A percentile compares a stretch with the other conserved stretches of the same genome.
phyloP scores from a whole-genome alignment of 345 rosid species.

The Hypericum perforatum region DNA sequence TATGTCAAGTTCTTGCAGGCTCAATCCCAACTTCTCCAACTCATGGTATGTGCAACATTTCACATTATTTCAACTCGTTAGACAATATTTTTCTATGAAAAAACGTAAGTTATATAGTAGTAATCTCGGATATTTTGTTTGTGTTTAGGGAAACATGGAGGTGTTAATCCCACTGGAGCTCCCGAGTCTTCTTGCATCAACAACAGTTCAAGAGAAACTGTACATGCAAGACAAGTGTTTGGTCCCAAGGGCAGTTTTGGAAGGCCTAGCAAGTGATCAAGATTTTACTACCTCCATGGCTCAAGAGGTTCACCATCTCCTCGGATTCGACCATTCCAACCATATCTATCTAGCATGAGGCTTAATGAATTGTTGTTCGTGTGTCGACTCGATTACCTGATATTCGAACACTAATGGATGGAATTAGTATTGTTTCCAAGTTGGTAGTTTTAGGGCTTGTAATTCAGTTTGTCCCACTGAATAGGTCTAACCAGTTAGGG shows the following conservation, averaged over 20 bases:
- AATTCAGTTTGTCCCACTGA: no score
- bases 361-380: no score
- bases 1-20: constrained; percentile 17
- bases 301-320: no score
- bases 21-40: constrained; percentile 6
- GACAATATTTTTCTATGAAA: no score
- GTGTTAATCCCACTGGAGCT: constrained; percentile 6
- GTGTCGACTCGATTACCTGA: no score
- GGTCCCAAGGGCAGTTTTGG: constrained; percentile 26
- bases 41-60: constrained; percentile 11
- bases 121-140: not conserved
- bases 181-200: constrained; percentile 27
- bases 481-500: not conserved
- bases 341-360: no score
- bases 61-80: not conserved
- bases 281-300: no score
- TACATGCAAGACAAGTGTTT: constrained; percentile 38
- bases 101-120: no score
- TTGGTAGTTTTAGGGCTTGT: no score
- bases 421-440: no score
- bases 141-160: constrained; percentile 20
- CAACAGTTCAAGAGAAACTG: constrained; percentile 45
- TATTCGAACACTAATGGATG: no score
- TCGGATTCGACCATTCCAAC: no score
- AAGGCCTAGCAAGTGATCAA: constrained; percentile 7